Base-by-base conservation (phyloP, 1,139 yeast species). In the Pichia sp. region DNA sequence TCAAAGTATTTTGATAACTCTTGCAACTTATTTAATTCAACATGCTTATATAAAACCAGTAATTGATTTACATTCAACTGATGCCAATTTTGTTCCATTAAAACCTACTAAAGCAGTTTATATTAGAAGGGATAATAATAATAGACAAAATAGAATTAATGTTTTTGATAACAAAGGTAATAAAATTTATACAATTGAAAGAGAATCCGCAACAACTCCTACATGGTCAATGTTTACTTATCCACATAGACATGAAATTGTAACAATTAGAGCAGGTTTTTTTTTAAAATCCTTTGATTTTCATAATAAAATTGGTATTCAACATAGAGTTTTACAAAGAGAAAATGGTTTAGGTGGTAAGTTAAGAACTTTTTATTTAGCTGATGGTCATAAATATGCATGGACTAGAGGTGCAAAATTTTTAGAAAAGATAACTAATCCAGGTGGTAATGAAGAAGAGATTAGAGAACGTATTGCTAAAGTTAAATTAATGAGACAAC, bases 391-490 rank as follows among this genome's bases (percentile, higher is more conserved):
- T 40, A 69, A 72, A 46, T 78, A 75, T 56, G 71, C 68, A 26
- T 79, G 85, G 85, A 65, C 74, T 3, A 64, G 75, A 30, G 70
- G 74, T 16, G 63, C 80, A 6, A 70, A 73, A 51, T 71, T 57
- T 54, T 66, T 79, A 40, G 83, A 78, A 56, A 68, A 68, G 41
- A 68, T 78, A 30, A 60, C 68, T 37, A 78, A 77, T 55, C 78
- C 78, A 6, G 73, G 72, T 33, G 80, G 80, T 7, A 73, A 72
- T n/a, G 67, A 62, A 42, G 82, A 77, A 56, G 83, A 79, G 58
- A 58, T 61, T 29, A 69, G 80, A 46, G 68, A 69, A 47, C 63
- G 81, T 48, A 68, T 79, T 10, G 83, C 81, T 30, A 68, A 67
- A 48, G 83, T 73, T 7, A 67, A 75, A 49, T 67, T 76, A 46